phyloP scores from a whole-genome alignment of 23 red algal species.

The Chondrus crispus region DNA sequence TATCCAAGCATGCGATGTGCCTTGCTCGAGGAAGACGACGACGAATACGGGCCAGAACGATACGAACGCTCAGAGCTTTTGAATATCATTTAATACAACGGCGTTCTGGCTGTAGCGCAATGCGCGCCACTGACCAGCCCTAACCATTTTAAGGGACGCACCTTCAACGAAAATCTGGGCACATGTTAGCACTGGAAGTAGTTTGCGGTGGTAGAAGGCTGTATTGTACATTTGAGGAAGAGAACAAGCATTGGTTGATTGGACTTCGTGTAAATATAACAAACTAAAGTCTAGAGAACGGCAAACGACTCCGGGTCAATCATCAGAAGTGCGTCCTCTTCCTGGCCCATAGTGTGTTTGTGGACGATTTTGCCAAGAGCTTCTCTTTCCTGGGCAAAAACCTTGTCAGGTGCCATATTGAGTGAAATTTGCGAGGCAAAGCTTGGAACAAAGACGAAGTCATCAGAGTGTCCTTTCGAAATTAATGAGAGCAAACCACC shows the following conservation, averaged over 20 bases:
- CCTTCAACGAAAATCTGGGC: no score
- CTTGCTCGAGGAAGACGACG: conserved; percentile 5
- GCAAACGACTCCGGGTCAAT: not conserved
- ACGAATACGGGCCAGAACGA: conserved; percentile 23
- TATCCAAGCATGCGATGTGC: conserved; percentile 49
- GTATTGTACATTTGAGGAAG: no score
- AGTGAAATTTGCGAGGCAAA: conserved; percentile 5
- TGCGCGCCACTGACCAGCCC: no score
- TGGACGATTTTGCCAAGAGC: not conserved
- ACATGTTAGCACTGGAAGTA: no score
- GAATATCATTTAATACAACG: no score
- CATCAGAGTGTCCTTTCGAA: not conserved
- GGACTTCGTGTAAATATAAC: no score
- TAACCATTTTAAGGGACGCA: no score
- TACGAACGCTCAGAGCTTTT: conserved; percentile 49
- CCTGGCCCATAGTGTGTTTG: not conserved
- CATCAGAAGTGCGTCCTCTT: not conserved
- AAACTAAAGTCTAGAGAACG: not conserved
- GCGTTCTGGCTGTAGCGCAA: no score
- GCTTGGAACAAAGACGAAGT: conserved; percentile 34
- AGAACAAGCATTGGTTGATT: no score
- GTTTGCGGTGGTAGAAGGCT: no score
- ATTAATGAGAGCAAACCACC: conserved; percentile 32
- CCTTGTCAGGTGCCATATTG: conserved; percentile 21
- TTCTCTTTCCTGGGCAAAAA: conserved; percentile 28